phyloP scores from a whole-genome alignment of 805 yeast genomes.

The Yarrowia sp. region DNA sequence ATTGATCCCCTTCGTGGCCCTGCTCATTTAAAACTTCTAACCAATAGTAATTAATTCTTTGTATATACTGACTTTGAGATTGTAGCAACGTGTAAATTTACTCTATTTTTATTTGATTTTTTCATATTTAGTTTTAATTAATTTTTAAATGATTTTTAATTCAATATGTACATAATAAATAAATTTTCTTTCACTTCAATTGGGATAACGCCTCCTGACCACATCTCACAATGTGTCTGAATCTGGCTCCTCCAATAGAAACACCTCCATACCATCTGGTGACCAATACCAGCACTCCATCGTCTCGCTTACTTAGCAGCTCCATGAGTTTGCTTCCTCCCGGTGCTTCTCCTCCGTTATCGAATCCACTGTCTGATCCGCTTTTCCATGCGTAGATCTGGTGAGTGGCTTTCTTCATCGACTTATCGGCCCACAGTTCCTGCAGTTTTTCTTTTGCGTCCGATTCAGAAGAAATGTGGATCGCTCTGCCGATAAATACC shows the following conservation, averaged over 20 bases:
- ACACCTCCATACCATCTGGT: constrained; percentile 37
- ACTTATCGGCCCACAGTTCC: constrained; percentile 12
- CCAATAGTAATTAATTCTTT: constrained; percentile 12
- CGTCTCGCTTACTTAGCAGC: constrained; percentile 6
- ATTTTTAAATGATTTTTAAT: no score
- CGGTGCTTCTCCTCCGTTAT: constrained; percentile 37
- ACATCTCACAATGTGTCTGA: constrained; percentile 34
- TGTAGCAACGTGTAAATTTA: no score
- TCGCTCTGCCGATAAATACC: constrained; percentile 32
- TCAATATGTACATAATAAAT: constrained; percentile 11
- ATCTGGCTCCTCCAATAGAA: constrained; percentile 33
- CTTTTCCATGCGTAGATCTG: constrained; percentile 34
- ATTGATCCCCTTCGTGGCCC: constrained; percentile 13
- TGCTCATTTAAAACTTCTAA: constrained; percentile 21
- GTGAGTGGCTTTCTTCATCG: constrained; percentile 29
- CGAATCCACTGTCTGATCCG: constrained; percentile 8
- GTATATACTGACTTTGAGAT: no score
- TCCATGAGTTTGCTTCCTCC: constrained; percentile 35
- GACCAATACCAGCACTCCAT: constrained; percentile 25
- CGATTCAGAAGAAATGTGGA: not conserved
- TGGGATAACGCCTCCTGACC: constrained; percentile 33
- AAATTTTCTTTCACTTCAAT: not conserved
- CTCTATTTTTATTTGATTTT: no score
- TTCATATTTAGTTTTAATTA: no score
- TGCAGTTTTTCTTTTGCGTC: constrained; percentile 29